Conservation (phyloP, 352 stramenopile genomes). For the Phytopythium oedochilum region DNA sequence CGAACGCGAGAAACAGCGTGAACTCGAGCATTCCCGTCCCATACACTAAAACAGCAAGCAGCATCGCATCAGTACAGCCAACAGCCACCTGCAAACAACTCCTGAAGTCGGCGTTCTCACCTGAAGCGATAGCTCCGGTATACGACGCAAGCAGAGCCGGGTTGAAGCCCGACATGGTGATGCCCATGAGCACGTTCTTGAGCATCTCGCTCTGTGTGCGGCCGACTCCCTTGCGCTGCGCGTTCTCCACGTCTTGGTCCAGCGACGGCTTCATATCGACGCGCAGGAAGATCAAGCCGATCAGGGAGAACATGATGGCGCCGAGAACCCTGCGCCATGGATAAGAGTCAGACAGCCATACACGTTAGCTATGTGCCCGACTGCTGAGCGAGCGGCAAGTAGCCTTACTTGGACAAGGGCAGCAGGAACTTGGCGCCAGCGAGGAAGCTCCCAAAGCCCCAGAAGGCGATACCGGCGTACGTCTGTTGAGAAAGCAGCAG, state of each 20-base stretch:
- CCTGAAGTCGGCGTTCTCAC: conserved; percentile 16
- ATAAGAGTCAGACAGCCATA: not conserved
- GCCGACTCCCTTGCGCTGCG: conserved; percentile 42
- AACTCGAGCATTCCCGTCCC: conserved; percentile 85
- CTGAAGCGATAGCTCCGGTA: conserved; percentile 82
- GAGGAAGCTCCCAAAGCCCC: conserved; percentile 87
- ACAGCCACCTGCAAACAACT: too few species aligned
- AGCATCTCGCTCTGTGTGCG: conserved; percentile 59
- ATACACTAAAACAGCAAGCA: conserved; percentile 47
- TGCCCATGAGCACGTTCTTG: conserved; percentile 79
- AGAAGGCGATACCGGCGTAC: conserved; percentile 86
- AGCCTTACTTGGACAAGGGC: conserved; percentile 79
- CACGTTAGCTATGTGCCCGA: not conserved
- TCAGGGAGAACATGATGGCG: conserved; percentile 81
- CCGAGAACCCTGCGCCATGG: conserved; percentile 52
- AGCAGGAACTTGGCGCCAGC: conserved; percentile 79
- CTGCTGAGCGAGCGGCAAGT: not conserved
- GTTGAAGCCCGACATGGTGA: conserved; percentile 89
- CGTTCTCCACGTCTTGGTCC: conserved; percentile 45
- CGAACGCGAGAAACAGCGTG: conserved; percentile 73
- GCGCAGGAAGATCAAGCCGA: conserved; percentile 76
- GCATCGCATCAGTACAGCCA: not conserved
- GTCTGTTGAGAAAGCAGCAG: conserved; percentile 33
- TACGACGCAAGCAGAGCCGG: conserved; percentile 82
- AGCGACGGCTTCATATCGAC: conserved; percentile 77